These are phyloP conservation scores for Tetrahymena elliotti DNA, from an alignment of 73 alveolate species.

Conservation along the genomic window DNA sequence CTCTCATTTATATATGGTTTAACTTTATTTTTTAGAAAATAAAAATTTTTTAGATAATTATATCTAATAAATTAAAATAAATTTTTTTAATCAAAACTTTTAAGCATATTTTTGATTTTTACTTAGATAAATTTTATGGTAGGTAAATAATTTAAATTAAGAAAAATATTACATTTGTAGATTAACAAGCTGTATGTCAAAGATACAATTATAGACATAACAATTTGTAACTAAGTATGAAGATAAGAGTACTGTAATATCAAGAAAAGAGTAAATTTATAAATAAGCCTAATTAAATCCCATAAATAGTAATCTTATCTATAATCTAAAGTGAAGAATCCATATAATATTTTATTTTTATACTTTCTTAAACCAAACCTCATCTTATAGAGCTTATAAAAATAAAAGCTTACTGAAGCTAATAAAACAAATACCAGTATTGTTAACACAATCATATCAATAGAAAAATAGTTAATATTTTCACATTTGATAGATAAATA, in stretches of 20 bases:
- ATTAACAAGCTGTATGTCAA: background rate
- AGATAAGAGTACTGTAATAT: background rate
- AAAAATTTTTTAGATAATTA: background rate
- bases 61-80: background rate
- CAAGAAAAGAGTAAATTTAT: background rate
- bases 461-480: background rate
- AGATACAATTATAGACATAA: background rate
- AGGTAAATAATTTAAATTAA: no score
- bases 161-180: background rate
- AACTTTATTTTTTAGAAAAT: background rate
- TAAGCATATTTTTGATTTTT: no score
- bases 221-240: background rate
- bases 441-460: background rate
- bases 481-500: background rate
- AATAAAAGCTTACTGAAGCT: background rate
- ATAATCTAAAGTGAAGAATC: background rate
- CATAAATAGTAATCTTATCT: background rate
- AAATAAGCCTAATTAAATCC: background rate
- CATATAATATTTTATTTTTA: background rate
- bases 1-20: background rate
- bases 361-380: background rate
- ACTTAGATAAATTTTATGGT: no score
- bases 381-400: background rate
- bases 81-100: no score
- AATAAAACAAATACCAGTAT: background rate